These are phyloP conservation scores for Fusarium sp. DNA, from an alignment of 2,329 filamentous ascomycete genomes.

Conservation along the genomic window DNA sequence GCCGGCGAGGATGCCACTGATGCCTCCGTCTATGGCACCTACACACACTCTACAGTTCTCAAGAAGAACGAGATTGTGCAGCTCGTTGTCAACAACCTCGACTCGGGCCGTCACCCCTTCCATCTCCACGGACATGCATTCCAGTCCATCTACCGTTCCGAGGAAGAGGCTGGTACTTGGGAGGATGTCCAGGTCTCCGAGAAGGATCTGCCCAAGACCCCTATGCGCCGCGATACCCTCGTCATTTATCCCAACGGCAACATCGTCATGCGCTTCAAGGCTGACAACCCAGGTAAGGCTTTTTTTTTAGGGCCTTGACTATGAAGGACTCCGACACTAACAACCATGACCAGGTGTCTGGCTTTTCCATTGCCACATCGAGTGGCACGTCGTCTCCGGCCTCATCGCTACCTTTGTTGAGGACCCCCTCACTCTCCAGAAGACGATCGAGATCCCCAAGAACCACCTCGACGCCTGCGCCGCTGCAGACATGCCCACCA, in stretches of 20 bases:
- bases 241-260: conserved; percentile 77
- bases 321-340: background rate
- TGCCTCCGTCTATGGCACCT: conserved; percentile 75
- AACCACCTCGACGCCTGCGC: conserved; percentile 73
- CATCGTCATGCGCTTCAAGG: conserved; percentile 77
- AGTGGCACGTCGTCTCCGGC: conserved; percentile 81
- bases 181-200: conserved; percentile 57
- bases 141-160: conserved; percentile 75
- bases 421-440: conserved; percentile 75
- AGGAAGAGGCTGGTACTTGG: conserved; percentile 71
- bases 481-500: conserved; percentile 63
- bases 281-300: conserved; percentile 74
- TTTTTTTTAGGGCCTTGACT: background rate
- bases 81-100: conserved; percentile 82
- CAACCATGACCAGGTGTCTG: conserved; percentile 66
- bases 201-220: conserved; percentile 67
- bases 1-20: conserved; percentile 72
- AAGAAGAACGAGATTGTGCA: conserved; percentile 78
- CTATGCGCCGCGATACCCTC: conserved; percentile 79
- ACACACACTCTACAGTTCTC: conserved; percentile 78
- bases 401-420: conserved; percentile 77
- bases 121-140: conserved; percentile 85
- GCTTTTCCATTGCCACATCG: conserved; percentile 87
- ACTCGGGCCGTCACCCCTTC: conserved; percentile 81
- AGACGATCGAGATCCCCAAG: conserved; percentile 72